A percentile compares a stretch with the other conserved stretches of the same genome.
Evolutionary conservation across 345 rosid genomes (phyloP).

Genomic region (Erucastrum elatum): DNA sequence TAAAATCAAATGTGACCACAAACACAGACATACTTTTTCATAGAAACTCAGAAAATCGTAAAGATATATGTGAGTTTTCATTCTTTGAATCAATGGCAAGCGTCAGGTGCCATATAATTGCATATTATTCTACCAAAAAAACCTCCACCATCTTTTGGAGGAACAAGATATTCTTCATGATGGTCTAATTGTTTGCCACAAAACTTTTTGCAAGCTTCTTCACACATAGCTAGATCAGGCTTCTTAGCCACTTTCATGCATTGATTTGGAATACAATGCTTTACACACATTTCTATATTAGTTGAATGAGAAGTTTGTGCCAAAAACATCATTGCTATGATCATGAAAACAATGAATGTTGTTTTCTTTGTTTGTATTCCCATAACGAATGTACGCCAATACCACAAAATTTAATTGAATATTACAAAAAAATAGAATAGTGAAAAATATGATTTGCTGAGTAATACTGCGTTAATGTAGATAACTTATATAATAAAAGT

Average conservation of each 20-base stretch:
- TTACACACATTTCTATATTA: not conserved
- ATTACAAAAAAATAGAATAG: not conserved
- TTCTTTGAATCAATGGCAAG: not conserved
- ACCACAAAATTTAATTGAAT: not conserved
- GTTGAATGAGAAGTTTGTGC: slow-evolving; percentile 5
- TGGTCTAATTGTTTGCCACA: not conserved
- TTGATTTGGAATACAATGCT: not conserved
- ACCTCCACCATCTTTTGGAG: not conserved
- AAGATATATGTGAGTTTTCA: not conserved
- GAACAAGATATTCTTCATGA: not conserved
- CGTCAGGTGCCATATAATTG: not conserved
- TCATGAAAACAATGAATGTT: not conserved
- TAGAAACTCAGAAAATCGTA: not conserved
- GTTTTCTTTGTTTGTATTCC: not conserved
- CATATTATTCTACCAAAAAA: not conserved
- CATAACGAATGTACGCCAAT: not conserved
- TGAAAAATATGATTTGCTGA: not conserved
- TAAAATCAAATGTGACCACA: not conserved
- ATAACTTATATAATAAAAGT: slow-evolving; percentile 4
- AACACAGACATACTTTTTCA: not conserved
- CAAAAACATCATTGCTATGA: not conserved
- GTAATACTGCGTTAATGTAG: not conserved
- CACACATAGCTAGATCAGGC: not conserved
- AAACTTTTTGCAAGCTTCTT: not conserved
- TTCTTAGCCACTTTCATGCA: not conserved